Conservation (phyloP, 2,329 filamentous ascomycete species). For the Acrocalymma vagum region DNA sequence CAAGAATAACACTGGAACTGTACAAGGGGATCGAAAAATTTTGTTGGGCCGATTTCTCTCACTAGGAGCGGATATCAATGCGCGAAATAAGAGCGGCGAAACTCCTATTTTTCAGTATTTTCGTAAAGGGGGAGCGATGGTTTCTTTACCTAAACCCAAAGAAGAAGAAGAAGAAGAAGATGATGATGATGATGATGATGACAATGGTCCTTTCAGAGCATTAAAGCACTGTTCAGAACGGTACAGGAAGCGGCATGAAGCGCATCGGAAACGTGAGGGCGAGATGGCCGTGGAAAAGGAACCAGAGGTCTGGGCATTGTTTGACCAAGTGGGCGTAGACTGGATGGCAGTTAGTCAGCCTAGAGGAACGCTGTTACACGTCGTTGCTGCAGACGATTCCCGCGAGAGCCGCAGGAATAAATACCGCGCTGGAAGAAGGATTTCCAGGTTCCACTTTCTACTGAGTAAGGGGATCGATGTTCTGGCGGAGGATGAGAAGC, state of each 20-base stretch:
- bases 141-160: conserved; percentile 1
- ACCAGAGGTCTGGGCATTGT: neutral
- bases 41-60: too few species aligned
- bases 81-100: conserved; percentile 17
- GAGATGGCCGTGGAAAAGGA: too few species aligned
- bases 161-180: conserved; percentile 4
- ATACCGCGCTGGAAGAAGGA: neutral
- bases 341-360: neutral
- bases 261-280: too few species aligned
- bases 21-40: too few species aligned
- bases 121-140: conserved; percentile 1
- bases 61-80: too few species aligned
- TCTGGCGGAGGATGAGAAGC: conserved; percentile 14
- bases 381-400: conserved; percentile 13
- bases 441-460: conserved; percentile 16
- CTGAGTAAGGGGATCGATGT: conserved; percentile 20
- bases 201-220: too few species aligned
- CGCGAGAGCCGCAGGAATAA: conserved; percentile 2
- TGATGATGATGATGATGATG: too few species aligned
- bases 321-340: conserved; percentile 2
- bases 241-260: too few species aligned
- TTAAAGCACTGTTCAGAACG: too few species aligned
- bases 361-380: conserved; percentile 1
- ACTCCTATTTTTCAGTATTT: conserved; percentile 23
- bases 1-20: too few species aligned